Evolutionary conservation across 139 green algal genomes (phyloP), one percentile per base, ranked within the genome.

Genomic region (Chlorella vulgaris): DNA sequence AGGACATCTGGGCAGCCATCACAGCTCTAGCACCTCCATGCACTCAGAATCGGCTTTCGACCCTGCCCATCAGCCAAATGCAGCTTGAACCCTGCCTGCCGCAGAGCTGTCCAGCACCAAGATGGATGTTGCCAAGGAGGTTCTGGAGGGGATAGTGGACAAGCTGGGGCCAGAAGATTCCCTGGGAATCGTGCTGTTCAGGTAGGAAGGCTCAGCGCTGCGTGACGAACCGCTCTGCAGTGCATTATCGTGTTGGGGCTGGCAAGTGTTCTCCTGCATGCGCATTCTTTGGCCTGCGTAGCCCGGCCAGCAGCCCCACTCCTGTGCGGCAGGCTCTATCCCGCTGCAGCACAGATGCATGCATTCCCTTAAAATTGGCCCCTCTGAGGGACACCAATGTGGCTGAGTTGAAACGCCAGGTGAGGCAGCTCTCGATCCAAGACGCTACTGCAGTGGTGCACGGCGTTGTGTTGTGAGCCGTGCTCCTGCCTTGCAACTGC

Each of bases 71-170:
- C n/a, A n/a, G n/a, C n/a, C n/a, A n/a, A n/a, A n/a, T n/a, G n/a
- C n/a, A n/a, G n/a, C n/a, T n/a, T n/a, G n/a, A n/a, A 18, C 3
- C 3, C n/a, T 6, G 36, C 24, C 26, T 29, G 19, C 43, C 36
- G 65, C 75, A 86, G 75, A 86, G 66, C 67, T n/a, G 4, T 2
- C 18, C 15, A 35, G 38, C 15, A 40, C 73, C n/a, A 86, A 86
- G 82, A 84, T 86, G 3, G 66, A 86, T n/a, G 82, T 86, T 7
- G 82, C 82, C 29, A 80, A 80, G 73, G 66, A 80, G 28, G 74
- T 78, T n/a, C 21, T 85, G 35, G 39, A 24, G 7, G 80, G 83
- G 43, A 39, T 81, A 1, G 40, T 86, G 35, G 68, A 87, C 58
- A 53, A 78, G 51, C 80, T 87, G 29, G 43, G 3, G 2, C 33